phyloP scores from a whole-genome alignment of 2,329 filamentous ascomycete species.

The Pezicula neosporulosa region DNA sequence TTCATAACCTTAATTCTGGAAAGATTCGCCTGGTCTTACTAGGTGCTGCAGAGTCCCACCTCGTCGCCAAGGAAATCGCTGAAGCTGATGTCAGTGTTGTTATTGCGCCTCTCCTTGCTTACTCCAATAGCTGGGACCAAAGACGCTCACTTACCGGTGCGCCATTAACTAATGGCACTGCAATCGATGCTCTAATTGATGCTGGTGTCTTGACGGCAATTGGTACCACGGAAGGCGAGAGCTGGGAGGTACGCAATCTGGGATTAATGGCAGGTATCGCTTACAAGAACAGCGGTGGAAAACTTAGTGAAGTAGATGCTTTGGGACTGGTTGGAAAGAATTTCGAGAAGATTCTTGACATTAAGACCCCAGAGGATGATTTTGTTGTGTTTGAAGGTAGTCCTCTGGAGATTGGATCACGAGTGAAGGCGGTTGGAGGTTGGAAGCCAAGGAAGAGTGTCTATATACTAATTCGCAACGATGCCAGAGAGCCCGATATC shows the following conservation, averaged over 20 bases:
- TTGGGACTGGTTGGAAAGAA: slow-evolving; percentile 54
- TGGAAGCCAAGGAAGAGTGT: background rate
- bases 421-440: slow-evolving; percentile 40
- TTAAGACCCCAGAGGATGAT: slow-evolving; percentile 36
- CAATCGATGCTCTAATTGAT: slow-evolving; percentile 51
- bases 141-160: slow-evolving; percentile 60
- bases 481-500: too few relatives aligned
- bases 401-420: slow-evolving; percentile 55
- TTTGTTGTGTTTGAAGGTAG: slow-evolving; percentile 63
- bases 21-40: slow-evolving; percentile 52
- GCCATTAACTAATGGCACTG: slow-evolving; percentile 63
- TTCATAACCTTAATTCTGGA: background rate
- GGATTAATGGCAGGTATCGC: slow-evolving; percentile 58
- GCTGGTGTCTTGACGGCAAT: slow-evolving; percentile 58
- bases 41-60: slow-evolving; percentile 60
- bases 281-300: slow-evolving; percentile 52
- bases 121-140: slow-evolving; percentile 55
- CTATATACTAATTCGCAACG: background rate
- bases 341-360: slow-evolving; percentile 54
- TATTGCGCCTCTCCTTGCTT: slow-evolving; percentile 55
- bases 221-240: slow-evolving; percentile 48
- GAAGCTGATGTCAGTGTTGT: slow-evolving; percentile 55
- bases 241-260: slow-evolving; percentile 59
- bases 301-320: slow-evolving; percentile 50
- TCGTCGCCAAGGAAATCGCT: slow-evolving; percentile 56